Base-by-base conservation (phyloP, 768 basidiomycete genomes). In the Paxillus ammoniavirescens region DNA sequence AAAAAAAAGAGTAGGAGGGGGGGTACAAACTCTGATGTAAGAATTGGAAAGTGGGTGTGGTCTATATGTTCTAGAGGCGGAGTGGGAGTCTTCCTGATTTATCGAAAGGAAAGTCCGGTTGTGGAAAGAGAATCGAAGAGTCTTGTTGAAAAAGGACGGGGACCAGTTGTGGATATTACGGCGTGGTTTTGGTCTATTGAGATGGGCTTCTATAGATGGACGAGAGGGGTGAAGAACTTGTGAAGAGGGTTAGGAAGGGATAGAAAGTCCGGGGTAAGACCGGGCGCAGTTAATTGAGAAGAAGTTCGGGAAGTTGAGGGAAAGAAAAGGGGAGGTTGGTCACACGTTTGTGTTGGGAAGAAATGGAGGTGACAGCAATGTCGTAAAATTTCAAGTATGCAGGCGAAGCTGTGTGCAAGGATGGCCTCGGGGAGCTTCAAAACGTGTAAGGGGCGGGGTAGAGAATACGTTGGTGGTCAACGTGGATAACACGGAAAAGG, bases 251-350 rank as follows among this genome's bases (percentile, higher is more conserved):
- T 53, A 50, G 42, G 44, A 52, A 46, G 59, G 61, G 49, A 61
- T 58, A 59, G 49, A 40, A 50, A 68, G 64, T 66, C 66, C 66
- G 66, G 66, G 66, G 66, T 67, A 68, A 55, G 52, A 17, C 54
- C 65, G 63, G 60, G 56, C 14, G 17, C 55, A 57, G 53, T 66
- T 65, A 54, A 67, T 61, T 44, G 59, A 64, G 55, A 42, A 50
- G 52, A 47, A 33, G 64, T 50, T 53, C 48, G 56, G 28, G 52
- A 45, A 58, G 55, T 47, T 55, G 57, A 61, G 59, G 61, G 28
- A 54, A 45, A 58, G 55, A 49, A 57, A 61, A 61, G 59, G 61
- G 53, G 50, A 63, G 37, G 5, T 44, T 51, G 21, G 44, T 23
- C 36, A 57, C 62, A 64, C 58, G 62, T 55, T 38, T 56, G 57